Evolutionary conservation across 2,329 filamentous ascomycete species (phyloP).

Genomic region (Domatiomyces globalis): DNA sequence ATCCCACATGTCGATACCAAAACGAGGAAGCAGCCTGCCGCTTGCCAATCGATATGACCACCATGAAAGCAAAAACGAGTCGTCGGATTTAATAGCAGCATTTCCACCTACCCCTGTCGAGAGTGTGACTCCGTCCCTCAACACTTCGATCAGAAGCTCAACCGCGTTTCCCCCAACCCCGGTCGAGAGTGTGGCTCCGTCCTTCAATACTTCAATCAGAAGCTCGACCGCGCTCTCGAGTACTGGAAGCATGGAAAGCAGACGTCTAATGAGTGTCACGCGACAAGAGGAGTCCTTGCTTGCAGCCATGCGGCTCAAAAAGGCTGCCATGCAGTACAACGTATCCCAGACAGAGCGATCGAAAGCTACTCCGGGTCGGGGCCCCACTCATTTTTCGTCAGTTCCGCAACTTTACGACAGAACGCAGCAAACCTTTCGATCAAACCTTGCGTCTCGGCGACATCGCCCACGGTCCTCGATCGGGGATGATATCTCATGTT

Average conservation of each 20-base stretch:
- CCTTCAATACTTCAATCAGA: conserved; percentile 8
- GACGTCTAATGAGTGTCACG: conserved; percentile 39
- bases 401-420: neutral
- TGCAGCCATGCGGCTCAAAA: conserved; percentile 36
- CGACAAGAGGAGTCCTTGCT: conserved; percentile 39
- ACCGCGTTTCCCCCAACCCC: conserved; percentile 11
- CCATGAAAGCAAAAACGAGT: conserved; percentile 3
- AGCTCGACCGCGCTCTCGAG: conserved; percentile 10
- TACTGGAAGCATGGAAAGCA: conserved; percentile 21
- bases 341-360: neutral
- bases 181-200: conserved; percentile 5
- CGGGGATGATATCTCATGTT: neutral
- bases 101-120: conserved; percentile 2
- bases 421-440: neutral
- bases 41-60: conserved; percentile 11
- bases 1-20: neutral
- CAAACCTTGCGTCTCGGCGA: neutral
- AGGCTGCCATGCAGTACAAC: conserved; percentile 33
- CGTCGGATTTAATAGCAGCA: conserved; percentile 11
- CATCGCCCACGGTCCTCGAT: neutral
- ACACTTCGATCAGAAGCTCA: neutral
- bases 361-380: neutral
- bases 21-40: neutral
- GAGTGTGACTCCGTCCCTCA: neutral
- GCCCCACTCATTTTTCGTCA: neutral